phyloP scores from a whole-genome alignment of 2,329 filamentous ascomycete genomes.

The Aspergillus novoparasiticus region DNA sequence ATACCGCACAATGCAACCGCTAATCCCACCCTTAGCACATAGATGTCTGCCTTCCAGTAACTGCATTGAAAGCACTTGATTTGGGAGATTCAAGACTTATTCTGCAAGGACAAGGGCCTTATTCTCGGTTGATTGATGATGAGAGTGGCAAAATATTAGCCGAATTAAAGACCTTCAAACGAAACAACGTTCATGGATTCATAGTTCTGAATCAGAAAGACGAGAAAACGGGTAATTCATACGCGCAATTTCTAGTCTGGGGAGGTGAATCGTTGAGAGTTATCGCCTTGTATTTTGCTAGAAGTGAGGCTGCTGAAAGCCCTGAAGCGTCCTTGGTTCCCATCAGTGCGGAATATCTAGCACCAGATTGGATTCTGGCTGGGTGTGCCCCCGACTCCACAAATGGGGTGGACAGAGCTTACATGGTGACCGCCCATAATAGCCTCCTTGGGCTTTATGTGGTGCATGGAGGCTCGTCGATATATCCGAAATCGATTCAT shows the following conservation, averaged over 20 bases:
- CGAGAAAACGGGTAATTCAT: constrained; percentile 14
- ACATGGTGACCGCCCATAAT: constrained; percentile 85
- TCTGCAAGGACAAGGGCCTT: constrained; percentile 44
- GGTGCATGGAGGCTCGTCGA: constrained; percentile 16
- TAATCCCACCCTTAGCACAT: constrained; percentile 38
- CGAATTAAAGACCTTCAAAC: constrained; percentile 36
- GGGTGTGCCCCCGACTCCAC: constrained; percentile 47
- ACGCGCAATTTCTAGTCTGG: constrained; percentile 61
- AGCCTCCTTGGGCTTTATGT: constrained; percentile 62
- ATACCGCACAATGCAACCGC: constrained; percentile 9
- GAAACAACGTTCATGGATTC: constrained; percentile 45
- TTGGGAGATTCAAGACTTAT: constrained; percentile 32
- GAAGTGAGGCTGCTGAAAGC: constrained; percentile 25
- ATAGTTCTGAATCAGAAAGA: constrained; percentile 26
- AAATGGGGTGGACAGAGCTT: constrained; percentile 45
- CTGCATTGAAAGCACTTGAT: constrained; percentile 39
- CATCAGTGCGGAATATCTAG: constrained; percentile 47
- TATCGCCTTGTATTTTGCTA: constrained; percentile 34
- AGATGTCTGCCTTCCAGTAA: constrained; percentile 48
- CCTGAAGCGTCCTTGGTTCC: constrained; percentile 26
- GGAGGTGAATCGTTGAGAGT: constrained; percentile 62
- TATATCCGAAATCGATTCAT: constrained; percentile 29
- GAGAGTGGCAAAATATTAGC: constrained; percentile 30
- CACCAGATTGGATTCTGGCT: constrained; percentile 78
- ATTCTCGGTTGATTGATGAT: constrained; percentile 37